A percentile compares a stretch with the other conserved stretches of the same genome.
Conservation (phyloP, 768 basidiomycete species). For the Collybia sp. region DNA sequence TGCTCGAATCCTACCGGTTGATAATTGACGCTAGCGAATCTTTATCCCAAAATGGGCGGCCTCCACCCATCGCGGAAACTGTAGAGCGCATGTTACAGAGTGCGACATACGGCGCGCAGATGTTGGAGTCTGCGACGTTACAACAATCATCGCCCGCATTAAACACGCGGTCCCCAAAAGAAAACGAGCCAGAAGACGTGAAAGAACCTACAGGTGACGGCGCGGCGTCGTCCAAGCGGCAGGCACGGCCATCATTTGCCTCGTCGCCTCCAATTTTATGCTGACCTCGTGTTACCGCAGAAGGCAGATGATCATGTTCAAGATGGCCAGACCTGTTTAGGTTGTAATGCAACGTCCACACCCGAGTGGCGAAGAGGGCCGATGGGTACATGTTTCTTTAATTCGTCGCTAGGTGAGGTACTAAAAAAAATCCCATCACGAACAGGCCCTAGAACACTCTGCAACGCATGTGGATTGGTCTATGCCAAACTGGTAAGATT, state of each 20-base stretch:
- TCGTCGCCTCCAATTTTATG: not conserved
- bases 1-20: slow-evolving; percentile 8
- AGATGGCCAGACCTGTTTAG: slow-evolving; percentile 74
- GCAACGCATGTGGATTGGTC: slow-evolving; percentile 84
- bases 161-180: slow-evolving; percentile 6
- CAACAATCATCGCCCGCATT: slow-evolving; percentile 7
- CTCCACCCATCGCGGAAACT: slow-evolving; percentile 18
- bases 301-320: slow-evolving; percentile 17
- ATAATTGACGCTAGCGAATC: slow-evolving; percentile 23
- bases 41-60: slow-evolving; percentile 5
- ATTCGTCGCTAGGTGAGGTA: not conserved
- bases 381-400: slow-evolving; percentile 48
- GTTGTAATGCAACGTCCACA: slow-evolving; percentile 79
- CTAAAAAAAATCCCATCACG: slow-evolving; percentile 2
- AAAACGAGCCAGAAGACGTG: slow-evolving; percentile 6
- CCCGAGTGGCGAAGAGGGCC: slow-evolving; percentile 87
- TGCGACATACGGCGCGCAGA: slow-evolving; percentile 35
- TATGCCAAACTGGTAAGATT: slow-evolving; percentile 77
- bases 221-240: slow-evolving; percentile 10
- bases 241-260: slow-evolving; percentile 6
- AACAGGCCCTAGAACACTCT: slow-evolving; percentile 74
- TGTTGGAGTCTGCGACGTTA: slow-evolving; percentile 36
- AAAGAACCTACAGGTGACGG: slow-evolving; percentile 4
- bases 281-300: slow-evolving; percentile 3
- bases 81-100: slow-evolving; percentile 39